Percentiles rank a stretch among this genome's conserved stretches.
phyloP scores from a whole-genome alignment of 768 basidiomycete genomes.

The Rhizopogon sp. region DNA sequence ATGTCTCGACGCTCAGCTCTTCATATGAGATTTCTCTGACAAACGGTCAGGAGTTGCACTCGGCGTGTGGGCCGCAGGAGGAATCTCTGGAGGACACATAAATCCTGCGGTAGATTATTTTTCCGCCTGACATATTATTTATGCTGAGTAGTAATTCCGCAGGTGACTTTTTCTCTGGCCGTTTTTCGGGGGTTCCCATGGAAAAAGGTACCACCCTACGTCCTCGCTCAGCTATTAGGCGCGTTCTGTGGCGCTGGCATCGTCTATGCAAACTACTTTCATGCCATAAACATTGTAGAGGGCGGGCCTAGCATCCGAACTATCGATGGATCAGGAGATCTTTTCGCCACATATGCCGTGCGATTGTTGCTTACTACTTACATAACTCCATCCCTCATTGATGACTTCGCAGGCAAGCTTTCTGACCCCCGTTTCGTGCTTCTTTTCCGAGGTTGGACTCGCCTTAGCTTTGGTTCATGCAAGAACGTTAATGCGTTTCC shows the following conservation, averaged over 20 bases:
- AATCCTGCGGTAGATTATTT: slow-evolving; percentile 55
- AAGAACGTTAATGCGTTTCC: not conserved
- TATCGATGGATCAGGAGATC: slow-evolving; percentile 46
- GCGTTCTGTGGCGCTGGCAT: slow-evolving; percentile 52
- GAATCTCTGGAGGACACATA: slow-evolving; percentile 71
- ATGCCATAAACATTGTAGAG: slow-evolving; percentile 62
- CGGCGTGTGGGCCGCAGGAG: slow-evolving; percentile 63
- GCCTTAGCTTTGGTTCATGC: not conserved
- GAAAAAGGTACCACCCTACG: slow-evolving; percentile 72
- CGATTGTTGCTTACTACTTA: slow-evolving; percentile 10
- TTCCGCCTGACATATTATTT: not conserved
- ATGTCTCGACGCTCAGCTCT: not conserved
- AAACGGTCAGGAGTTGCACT: slow-evolving; percentile 42
- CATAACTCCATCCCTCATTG: slow-evolving; percentile 7
- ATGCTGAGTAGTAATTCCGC: slow-evolving; percentile 1
- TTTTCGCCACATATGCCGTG: slow-evolving; percentile 63
- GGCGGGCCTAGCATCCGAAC: slow-evolving; percentile 53
- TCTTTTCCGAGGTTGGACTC: slow-evolving; percentile 38
- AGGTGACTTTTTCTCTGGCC: slow-evolving; percentile 70
- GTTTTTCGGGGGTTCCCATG: slow-evolving; percentile 72
- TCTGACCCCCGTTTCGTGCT: slow-evolving; percentile 37
- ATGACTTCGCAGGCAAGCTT: slow-evolving; percentile 29
- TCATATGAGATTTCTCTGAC: not conserved
- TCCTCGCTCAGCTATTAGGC: slow-evolving; percentile 60
- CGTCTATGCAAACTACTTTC: slow-evolving; percentile 61